Evolutionary conservation across 768 basidiomycete species (phyloP), one percentile per base, ranked within the genome.

Genomic region (Lactarius sp.): DNA sequence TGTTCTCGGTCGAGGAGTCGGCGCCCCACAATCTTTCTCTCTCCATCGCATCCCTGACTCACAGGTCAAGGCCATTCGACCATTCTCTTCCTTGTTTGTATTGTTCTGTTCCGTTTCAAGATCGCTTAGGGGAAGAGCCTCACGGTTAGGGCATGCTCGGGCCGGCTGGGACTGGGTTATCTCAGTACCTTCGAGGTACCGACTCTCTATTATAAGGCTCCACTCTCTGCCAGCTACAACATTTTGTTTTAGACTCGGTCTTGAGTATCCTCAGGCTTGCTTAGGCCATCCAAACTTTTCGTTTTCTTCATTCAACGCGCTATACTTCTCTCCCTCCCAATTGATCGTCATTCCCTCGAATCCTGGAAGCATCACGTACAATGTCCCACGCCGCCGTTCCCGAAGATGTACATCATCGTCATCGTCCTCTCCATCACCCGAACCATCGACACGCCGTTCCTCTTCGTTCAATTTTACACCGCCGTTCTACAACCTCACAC

Each of bases 361-460:
- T 59, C 22, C 47, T 46, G 34, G 33, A 50, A 54, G 57, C 41
- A 64, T 64, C 37, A 59, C 57, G 46, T 27, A 53, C 20, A 10
- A 65, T 65, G 64, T 65, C 59, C 42, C 64, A 65, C 64, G 63
- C 47, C 36, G 53, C 53, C 52, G 52, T 37, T 31, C 27, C 22
- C 20, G 52, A 60, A 50, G 64, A 60, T 16, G 33, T 34, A 18
- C 27, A 52, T 46, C 47, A 60, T 13, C 64, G 31, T 46, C 42
- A 56, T 39, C 54, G 36, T 53, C 51, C 20, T 31, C 41, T 51
- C 0, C 63, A 60, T 46, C 63, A 60, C 51, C 63, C 64, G n/a
- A 65, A 65, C 36, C 64, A 65, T 52, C 64, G 64, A 33, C 53
- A 65, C 36, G 64, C 64, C 2, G 36, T 60, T 12, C 64, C 64